Conservation (phyloP, 148 eudicot species). For the Rhododendron griersonianum region DNA sequence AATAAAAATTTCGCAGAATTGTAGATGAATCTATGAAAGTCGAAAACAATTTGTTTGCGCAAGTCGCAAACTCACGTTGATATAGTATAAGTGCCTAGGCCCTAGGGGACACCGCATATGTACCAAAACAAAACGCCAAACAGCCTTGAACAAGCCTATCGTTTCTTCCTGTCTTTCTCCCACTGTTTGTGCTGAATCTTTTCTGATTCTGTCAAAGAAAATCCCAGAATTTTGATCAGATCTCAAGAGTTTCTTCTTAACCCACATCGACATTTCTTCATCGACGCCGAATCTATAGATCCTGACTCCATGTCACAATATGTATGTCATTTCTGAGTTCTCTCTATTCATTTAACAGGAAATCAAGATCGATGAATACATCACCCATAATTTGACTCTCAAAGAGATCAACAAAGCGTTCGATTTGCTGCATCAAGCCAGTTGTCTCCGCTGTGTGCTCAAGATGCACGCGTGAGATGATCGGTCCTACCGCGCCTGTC, state of each 20-base stretch:
- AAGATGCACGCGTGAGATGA: slow-evolving; percentile 9
- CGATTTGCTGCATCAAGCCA: slow-evolving; percentile 80
- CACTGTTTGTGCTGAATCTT: too few relatives aligned
- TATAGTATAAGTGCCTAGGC: too few relatives aligned
- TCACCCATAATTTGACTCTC: slow-evolving; percentile 74
- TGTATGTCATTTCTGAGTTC: background rate
- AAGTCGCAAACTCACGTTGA: too few relatives aligned
- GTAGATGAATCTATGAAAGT: too few relatives aligned
- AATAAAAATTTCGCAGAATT: too few relatives aligned
- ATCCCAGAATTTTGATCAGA: background rate
- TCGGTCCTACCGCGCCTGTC: background rate
- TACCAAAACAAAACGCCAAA: too few relatives aligned
- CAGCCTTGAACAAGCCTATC: too few relatives aligned
- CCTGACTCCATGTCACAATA: background rate
- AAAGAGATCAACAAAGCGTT: slow-evolving; percentile 81
- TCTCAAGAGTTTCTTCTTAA: too few relatives aligned
- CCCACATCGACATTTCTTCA: too few relatives aligned
- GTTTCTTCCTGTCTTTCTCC: too few relatives aligned
- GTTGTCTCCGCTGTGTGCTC: slow-evolving; percentile 86
- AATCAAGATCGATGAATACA: slow-evolving; percentile 97
- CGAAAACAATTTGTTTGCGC: too few relatives aligned
- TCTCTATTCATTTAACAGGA: slow-evolving; percentile 40
- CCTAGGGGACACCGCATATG: too few relatives aligned
- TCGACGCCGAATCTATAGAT: background rate
- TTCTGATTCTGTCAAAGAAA: background rate